Percentiles rank a stretch among this genome's conserved stretches.
These are phyloP conservation scores for Botrytis sinoallii DNA, from an alignment of 2,329 filamentous ascomycete genomes.

Conservation along the genomic window DNA sequence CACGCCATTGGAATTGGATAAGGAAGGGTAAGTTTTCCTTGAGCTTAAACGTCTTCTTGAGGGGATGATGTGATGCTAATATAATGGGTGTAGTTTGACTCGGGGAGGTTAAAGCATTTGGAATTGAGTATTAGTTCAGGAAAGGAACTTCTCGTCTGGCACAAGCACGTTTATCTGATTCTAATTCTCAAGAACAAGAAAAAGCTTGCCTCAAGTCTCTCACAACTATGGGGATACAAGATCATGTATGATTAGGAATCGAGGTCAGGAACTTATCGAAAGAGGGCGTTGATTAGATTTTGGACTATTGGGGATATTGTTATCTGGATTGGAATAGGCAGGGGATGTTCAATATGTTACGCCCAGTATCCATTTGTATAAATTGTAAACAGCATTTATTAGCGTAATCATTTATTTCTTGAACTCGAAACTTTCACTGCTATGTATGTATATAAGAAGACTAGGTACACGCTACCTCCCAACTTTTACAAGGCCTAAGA, in stretches of 20 bases:
- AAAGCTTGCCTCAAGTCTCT: neutral
- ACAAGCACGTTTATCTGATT: neutral
- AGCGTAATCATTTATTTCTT: neutral
- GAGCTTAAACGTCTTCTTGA: neutral
- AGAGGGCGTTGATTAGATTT: neutral
- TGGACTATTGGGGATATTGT: neutral
- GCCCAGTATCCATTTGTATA: neutral
- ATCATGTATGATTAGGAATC: neutral
- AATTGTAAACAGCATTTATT: constrained; percentile 1
- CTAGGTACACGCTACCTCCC: neutral
- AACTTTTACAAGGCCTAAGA: neutral
- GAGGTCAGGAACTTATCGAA: neutral
- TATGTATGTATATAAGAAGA: neutral
- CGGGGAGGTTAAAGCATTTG: constrained; percentile 25
- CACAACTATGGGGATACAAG: too few species aligned
- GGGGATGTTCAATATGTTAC: neutral
- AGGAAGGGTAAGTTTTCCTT: constrained; percentile 32
- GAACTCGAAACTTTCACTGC: neutral
- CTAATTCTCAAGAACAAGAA: neutral
- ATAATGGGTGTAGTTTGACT: constrained; percentile 25
- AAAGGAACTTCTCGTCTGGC: neutral
- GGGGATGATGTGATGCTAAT: constrained; percentile 25
- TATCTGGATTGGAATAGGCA: neutral
- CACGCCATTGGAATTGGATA: constrained; percentile 37
- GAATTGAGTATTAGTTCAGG: neutral